Base-by-base conservation (phyloP, 345 rosid species). In the Citrus hindsii region DNA sequence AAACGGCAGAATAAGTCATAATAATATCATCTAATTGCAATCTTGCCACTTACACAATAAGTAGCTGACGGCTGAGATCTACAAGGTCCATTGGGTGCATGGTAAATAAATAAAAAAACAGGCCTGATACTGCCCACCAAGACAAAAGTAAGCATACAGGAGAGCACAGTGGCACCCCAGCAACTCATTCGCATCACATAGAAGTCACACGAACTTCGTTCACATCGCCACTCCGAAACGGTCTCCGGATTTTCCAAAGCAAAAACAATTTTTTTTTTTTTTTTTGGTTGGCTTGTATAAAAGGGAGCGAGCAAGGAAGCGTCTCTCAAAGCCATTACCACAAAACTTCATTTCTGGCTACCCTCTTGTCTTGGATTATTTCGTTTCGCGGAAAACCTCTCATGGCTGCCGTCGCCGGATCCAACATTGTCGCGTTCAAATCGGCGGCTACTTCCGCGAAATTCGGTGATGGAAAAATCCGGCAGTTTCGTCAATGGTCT, bases 371-470 rank as follows among this genome's bases (percentile, higher is more conserved):
- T 79, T 53, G 79, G 22, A 80, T 74, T 33, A 53, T 77, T 48
- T 79, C 81, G 30, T 71, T 76, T 77, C 79, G 86, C 53, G 80
- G 83, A 33, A 73, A 85, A 68, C 40, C 78, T 73, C 77, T 81
- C 18, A 86, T 88, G 91, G 95, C 94, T 79, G 85, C 93, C 21
- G 79, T 86, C 63, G 82, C 94, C 60, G 93, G 87, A 83, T 84
- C 97, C 64, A 87, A 69, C 51, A 69, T 83, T 79, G 75, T 85
- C 73, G 85, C 91, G 53, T 80, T 90, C 78, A 91, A 86, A 84
- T 69, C 88, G 24, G 78, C 84, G 60, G 84, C 85, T 6, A 79
- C 73, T 78, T 80, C 89, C 5, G 63, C 76, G 33, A 79, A 58
- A 67, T 68, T 59, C n/a, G 37, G 79, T 48, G 85, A 82, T 62